Evolutionary conservation across 2,329 filamentous ascomycete genomes (phyloP).

Genomic region (Tolypocladium cylindrosporum): DNA sequence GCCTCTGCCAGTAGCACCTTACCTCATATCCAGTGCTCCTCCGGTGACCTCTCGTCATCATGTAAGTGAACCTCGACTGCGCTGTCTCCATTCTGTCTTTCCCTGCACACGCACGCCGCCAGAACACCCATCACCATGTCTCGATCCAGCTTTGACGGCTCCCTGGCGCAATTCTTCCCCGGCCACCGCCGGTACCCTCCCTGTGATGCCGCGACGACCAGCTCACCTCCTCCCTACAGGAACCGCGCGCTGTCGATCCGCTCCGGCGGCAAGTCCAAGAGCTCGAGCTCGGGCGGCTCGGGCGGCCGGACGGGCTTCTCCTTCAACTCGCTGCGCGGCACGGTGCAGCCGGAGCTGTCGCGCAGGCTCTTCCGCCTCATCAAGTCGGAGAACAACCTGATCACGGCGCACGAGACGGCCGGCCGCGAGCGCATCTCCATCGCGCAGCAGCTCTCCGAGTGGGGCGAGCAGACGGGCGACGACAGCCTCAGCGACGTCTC

Average conservation of each 20-base stretch:
- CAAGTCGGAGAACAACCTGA: slow-evolving; percentile 87
- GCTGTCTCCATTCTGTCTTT: not conserved
- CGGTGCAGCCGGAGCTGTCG: slow-evolving; percentile 77
- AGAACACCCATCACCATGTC: slow-evolving; percentile 14
- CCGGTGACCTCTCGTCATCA: not conserved
- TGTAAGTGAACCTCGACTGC: not conserved
- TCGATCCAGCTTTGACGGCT: slow-evolving; percentile 20
- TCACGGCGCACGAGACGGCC: slow-evolving; percentile 74
- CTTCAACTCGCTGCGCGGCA: slow-evolving; percentile 76
- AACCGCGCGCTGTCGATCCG: slow-evolving; percentile 67
- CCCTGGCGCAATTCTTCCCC: slow-evolving; percentile 10
- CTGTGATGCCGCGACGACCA: slow-evolving; percentile 15
- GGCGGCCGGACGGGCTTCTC: slow-evolving; percentile 62
- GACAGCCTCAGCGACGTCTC: slow-evolving; percentile 81
- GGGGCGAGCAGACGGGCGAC: slow-evolving; percentile 87
- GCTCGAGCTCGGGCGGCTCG: slow-evolving; percentile 24
- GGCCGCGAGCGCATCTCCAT: slow-evolving; percentile 76
- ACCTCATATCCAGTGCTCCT: not conserved
- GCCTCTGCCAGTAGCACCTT: not conserved
- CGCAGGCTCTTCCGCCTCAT: slow-evolving; percentile 85
- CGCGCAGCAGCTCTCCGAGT: slow-evolving; percentile 86
- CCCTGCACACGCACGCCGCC: not conserved
- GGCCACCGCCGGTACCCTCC: slow-evolving; percentile 8
- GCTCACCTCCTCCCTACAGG: slow-evolving; percentile 33
- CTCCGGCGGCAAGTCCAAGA: slow-evolving; percentile 47